A percentile compares a stretch with the other conserved stretches of the same genome.
These are phyloP conservation scores for Beauveria sp. DNA, from an alignment of 2,329 filamentous ascomycete species.

Conservation along the genomic window DNA sequence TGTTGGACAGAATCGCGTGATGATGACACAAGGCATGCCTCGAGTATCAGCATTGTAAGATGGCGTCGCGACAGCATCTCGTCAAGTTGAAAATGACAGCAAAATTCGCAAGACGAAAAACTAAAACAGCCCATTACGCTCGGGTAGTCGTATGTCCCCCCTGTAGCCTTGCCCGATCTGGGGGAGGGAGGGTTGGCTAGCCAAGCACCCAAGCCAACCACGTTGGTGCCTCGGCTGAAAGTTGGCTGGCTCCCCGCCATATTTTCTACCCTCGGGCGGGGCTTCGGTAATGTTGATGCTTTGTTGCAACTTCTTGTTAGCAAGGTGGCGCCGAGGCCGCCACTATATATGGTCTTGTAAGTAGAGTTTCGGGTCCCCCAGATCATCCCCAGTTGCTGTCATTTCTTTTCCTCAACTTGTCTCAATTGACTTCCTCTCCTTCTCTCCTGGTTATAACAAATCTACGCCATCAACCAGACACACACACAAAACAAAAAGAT, in stretches of 20 bases:
- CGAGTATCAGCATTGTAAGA: not conserved
- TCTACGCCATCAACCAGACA: not conserved
- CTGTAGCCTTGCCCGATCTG: not conserved
- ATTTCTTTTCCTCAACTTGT: not conserved
- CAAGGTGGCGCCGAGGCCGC: not conserved
- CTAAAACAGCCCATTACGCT: not conserved
- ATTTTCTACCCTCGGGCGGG: slow-evolving; percentile 1
- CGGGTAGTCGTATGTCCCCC: slow-evolving; percentile 6
- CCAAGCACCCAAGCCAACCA: no score
- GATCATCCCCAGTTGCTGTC: not conserved
- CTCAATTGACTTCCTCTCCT: not conserved
- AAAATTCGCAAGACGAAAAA: not conserved
- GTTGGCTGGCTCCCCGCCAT: not conserved
- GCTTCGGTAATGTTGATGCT: slow-evolving; percentile 2
- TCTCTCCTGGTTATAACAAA: not conserved
- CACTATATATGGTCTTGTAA: not conserved
- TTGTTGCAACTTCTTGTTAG: not conserved
- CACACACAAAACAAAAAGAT: not conserved
- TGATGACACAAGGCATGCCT: not conserved
- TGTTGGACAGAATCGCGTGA: not conserved
- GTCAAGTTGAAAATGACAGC: not conserved
- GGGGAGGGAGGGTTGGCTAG: not conserved
- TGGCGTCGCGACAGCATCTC: not conserved
- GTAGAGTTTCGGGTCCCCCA: not conserved
- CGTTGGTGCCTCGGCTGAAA: slow-evolving; percentile 4